Percentiles rank a stretch among this genome's conserved stretches.
These are phyloP conservation scores for Crithidia thermophila DNA, from an alignment of 208 protist genomes.

Conservation along the genomic window DNA sequence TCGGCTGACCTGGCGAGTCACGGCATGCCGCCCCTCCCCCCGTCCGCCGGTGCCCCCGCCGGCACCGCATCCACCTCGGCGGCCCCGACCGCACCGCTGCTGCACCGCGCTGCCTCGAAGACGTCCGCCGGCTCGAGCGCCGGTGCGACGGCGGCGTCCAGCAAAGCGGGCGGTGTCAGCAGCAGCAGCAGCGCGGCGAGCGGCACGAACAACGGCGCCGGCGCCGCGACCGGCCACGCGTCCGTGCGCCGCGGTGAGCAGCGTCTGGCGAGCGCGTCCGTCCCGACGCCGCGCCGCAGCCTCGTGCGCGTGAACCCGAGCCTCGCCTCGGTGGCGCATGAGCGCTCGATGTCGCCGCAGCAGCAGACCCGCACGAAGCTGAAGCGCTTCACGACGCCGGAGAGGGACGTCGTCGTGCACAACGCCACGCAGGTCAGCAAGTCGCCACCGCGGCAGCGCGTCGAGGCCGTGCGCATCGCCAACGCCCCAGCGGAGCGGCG, in stretches of 20 bases:
- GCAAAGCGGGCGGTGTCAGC: background rate
- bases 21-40: background rate
- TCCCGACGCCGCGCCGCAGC: constrained; percentile 5
- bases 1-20: constrained; percentile 7
- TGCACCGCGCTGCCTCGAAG: background rate
- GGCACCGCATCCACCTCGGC: constrained; percentile 1
- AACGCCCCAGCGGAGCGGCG: constrained; percentile 18
- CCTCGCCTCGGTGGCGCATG: background rate
- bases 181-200: background rate
- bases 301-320: constrained; percentile 5
- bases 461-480: constrained; percentile 44
- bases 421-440: constrained; percentile 31
- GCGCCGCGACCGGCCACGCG: background rate
- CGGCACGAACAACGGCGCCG: background rate
- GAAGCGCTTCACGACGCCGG: constrained; percentile 18
- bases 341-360: constrained; percentile 8
- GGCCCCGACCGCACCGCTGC: background rate
- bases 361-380: background rate
- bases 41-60: background rate
- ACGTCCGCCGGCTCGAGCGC: background rate
- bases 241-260: constrained; percentile 31
- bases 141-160: background rate
- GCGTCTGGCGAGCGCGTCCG: constrained; percentile 12
- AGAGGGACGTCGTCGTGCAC: constrained; percentile 41
- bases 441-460: constrained; percentile 44